Conservation (phyloP, 192 early-diverging fungal species). For the Fimicolochytrium jonesii region DNA sequence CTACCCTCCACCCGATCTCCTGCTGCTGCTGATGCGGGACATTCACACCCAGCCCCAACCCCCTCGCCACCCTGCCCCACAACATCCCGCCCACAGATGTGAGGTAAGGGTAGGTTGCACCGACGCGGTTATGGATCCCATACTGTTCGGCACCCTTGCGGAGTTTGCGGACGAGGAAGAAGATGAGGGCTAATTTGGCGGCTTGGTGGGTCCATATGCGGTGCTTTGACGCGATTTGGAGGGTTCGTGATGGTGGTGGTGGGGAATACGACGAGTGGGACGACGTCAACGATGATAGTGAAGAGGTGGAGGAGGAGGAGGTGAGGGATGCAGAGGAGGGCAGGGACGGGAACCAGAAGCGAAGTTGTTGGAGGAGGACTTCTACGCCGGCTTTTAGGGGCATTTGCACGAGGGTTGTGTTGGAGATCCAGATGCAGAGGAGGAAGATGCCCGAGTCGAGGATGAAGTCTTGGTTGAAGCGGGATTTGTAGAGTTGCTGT, state of each 20-base stretch:
- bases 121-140: conserved; percentile 37
- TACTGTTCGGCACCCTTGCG: conserved; percentile 25
- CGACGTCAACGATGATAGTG: neutral
- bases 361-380: conserved; percentile 15
- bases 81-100: conserved; percentile 13
- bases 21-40: no score
- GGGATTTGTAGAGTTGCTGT: conserved; percentile 27
- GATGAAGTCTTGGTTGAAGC: conserved; percentile 39
- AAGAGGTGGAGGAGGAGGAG: neutral
- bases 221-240: neutral
- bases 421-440: conserved; percentile 31
- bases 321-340: neutral
- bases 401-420: conserved; percentile 35
- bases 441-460: conserved; percentile 34
- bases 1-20: no score
- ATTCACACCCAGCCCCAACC: no score
- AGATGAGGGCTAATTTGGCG: conserved; percentile 23
- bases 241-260: neutral
- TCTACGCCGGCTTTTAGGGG: conserved; percentile 27
- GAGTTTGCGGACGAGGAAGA: conserved; percentile 21
- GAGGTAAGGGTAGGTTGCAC: conserved; percentile 21
- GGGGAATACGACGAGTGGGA: neutral
- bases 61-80: conserved; percentile 5
- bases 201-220: conserved; percentile 28
- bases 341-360: conserved; percentile 9